Conservation (phyloP, 106 monocot species). For the Acorus calamus region DNA sequence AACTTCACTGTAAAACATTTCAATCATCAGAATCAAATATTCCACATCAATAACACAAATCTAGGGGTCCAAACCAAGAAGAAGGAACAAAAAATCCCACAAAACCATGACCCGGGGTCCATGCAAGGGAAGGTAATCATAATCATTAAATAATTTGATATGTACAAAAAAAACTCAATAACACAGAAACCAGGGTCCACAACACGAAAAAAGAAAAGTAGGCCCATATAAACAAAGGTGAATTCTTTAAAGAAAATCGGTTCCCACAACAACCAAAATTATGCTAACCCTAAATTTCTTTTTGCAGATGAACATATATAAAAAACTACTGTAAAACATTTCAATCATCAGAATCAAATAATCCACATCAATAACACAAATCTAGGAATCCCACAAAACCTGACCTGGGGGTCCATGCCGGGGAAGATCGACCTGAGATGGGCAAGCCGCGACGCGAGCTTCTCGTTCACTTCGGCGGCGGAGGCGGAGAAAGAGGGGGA, state of each 20-base stretch:
- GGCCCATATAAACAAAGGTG: no score
- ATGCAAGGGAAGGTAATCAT: constrained; percentile 18
- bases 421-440: constrained; percentile 34
- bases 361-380: background rate
- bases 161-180: no score
- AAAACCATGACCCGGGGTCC: constrained; percentile 23
- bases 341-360: background rate
- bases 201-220: no score
- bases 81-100: background rate
- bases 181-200: no score
- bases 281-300: no score
- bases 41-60: background rate
- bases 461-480: background rate
- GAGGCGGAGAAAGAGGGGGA: constrained; percentile 2
- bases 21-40: background rate
- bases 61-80: background rate
- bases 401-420: constrained; percentile 38
- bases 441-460: constrained; percentile 1
- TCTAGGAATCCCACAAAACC: background rate
- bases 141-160: no score
- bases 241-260: no score
- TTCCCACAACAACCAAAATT: no score
- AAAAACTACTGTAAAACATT: background rate
- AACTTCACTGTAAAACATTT: background rate
- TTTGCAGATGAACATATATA: no score